Percentiles rank a stretch among this genome's conserved stretches.
Conservation (phyloP, 2,329 filamentous ascomycete genomes). For the Ceratocystis papillata region DNA sequence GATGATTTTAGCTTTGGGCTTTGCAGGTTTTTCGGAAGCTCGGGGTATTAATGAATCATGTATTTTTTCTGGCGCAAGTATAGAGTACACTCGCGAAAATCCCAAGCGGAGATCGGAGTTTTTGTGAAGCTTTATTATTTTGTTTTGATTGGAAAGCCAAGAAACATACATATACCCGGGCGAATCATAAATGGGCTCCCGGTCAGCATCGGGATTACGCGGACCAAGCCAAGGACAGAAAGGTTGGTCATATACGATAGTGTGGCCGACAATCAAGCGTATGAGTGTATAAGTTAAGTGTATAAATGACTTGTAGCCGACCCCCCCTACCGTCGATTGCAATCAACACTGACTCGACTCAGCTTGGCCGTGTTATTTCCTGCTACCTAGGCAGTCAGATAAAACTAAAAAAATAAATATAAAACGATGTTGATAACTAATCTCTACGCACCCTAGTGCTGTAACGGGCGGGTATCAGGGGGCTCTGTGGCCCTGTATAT, state of each 20-base stretch:
- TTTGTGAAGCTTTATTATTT: neutral
- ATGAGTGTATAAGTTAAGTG: no score
- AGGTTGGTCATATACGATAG: neutral
- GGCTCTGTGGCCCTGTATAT: no score
- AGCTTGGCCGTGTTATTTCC: neutral
- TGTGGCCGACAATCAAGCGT: no score
- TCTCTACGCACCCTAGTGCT: no score
- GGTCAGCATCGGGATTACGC: conserved; percentile 2
- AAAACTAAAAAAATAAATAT: no score
- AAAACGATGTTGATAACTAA: no score
- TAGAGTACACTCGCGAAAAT: neutral
- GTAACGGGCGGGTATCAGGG: no score
- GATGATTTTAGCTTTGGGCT: no score
- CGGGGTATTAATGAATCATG: neutral
- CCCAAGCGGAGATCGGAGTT: neutral
- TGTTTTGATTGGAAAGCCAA: conserved; percentile 1
- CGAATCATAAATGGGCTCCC: neutral
- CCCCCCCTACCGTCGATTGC: neutral
- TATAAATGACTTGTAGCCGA: no score
- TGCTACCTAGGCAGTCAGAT: no score
- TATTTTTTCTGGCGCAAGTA: neutral
- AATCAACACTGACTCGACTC: neutral
- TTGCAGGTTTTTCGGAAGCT: neutral
- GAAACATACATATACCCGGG: neutral
- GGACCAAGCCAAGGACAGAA: neutral